Base-by-base conservation (phyloP, 2,329 filamentous ascomycete genomes). In the Fusarium haematococcum region DNA sequence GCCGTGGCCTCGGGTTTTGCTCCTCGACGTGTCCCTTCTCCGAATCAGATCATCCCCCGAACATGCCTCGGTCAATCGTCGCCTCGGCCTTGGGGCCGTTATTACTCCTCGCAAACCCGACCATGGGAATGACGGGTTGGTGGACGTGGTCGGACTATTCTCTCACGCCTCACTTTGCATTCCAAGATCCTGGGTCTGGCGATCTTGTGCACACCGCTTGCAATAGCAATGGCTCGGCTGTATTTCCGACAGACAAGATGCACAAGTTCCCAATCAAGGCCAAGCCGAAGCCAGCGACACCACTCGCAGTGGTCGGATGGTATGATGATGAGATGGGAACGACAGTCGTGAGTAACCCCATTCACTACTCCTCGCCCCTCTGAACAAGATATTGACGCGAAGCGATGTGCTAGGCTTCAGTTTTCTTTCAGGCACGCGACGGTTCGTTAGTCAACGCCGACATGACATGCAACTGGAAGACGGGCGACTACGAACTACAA, bases 151-250 rank as follows among this genome's bases (percentile, higher is more conserved):
- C 73, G 25, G 56, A 67, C 0, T 35, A 69, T 11, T 23, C 39
- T 23, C 23, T 75, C 23, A 75, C 73, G 6, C 73, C 73, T 59
- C 73, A 75, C 48, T 75, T 75, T 52, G 73, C 73, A 16, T 75
- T 68, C 41, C 73, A 75, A 64, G 73, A 75, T 27, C 67, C 73
- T 1, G 70, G 73, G 14, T 75, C 73, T 32, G 73, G 73, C 1
- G 30, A 74, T n/a, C 57, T 75, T 18, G 13, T 75, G 16, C 73
- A 75, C 39, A 74, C 73, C 59, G 70, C 73, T 4, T 75, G 73
- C 23, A 75, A 37, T 11, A 75, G 73, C 43, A 75, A 75, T 32
- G 70, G 67, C 2, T 63, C 73, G 7, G 73, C 73, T 3, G 54
- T 66, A 1, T 75, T 75, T 11, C 73, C 73, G 14, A 65, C 62